phyloP scores from a whole-genome alignment of 331 rosid genomes.

The Stylosanthes scabra region DNA sequence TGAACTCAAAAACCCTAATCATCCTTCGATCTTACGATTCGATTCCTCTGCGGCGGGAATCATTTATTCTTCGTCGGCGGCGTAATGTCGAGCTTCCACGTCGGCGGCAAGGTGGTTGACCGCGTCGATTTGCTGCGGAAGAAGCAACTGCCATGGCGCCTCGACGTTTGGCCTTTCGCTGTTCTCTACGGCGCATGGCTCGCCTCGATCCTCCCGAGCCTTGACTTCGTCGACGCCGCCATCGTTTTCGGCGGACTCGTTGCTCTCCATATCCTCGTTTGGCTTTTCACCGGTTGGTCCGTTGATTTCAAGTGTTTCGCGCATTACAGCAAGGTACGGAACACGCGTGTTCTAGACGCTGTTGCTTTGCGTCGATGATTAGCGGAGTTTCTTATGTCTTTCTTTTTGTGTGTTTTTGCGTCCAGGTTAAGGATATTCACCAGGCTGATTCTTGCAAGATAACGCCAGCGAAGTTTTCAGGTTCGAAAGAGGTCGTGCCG shows the following conservation, averaged over 20 bases:
- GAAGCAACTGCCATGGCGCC: conserved; percentile 74
- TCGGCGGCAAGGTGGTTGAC: conserved; percentile 94
- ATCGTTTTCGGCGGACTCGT: conserved; percentile 74
- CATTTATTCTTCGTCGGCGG: not conserved
- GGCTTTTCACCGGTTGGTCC: conserved; percentile 94
- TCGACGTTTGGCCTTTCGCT: conserved; percentile 83
- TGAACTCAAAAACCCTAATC: conserved; percentile 25
- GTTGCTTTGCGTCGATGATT: not conserved
- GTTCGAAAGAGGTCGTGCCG: conserved; percentile 86
- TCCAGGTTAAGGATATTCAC: conserved; percentile 78
- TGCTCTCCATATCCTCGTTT: conserved; percentile 75
- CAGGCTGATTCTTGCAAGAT: conserved; percentile 87
- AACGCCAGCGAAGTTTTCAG: conserved; percentile 90
- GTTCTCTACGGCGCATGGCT: conserved; percentile 65
- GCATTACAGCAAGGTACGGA: conserved; percentile 63
- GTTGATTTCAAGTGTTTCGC: conserved; percentile 91
- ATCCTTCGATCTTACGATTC: not conserved
- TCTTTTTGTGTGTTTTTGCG: not conserved
- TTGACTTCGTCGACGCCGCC: conserved; percentile 75
- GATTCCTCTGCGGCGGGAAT: not conserved
- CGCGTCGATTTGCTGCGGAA: conserved; percentile 78
- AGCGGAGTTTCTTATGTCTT: not conserved
- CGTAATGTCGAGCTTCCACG: conserved; percentile 75
- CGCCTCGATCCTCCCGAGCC: conserved; percentile 63
- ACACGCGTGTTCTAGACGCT: not conserved